These are phyloP conservation scores for Tetradesmus obliquus DNA, from an alignment of 139 green algal species.

Conservation along the genomic window DNA sequence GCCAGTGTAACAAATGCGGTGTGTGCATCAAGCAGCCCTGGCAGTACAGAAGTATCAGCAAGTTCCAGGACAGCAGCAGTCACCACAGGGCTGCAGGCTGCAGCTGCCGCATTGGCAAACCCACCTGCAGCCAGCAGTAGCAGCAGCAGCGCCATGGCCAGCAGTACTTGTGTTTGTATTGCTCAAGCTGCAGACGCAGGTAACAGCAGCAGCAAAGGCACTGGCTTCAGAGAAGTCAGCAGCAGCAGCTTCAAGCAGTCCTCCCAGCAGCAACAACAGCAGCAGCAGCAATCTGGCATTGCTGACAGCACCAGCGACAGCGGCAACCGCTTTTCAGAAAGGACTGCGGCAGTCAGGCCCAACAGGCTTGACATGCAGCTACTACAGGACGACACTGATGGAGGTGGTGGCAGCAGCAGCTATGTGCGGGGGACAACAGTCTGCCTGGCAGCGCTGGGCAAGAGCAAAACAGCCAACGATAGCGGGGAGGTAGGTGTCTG, in stretches of 20 bases:
- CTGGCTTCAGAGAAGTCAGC: neutral
- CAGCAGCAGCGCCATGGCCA: neutral
- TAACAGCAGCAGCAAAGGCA: neutral
- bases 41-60: neutral
- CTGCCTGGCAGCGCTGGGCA: constrained; percentile 12
- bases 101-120: neutral
- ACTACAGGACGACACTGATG: neutral
- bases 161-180: neutral
- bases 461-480: neutral
- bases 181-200: neutral
- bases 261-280: neutral
- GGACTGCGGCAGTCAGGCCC: neutral
- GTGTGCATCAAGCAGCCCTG: neutral
- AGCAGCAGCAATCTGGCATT: constrained; percentile 6
- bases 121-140: neutral
- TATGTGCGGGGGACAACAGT: constrained; percentile 10
- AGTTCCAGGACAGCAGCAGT: neutral
- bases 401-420: neutral
- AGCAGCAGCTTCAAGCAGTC: neutral
- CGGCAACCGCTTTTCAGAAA: neutral
- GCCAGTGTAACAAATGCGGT: neutral
- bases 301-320: neutral
- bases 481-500: neutral
- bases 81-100: neutral
- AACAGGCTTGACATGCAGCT: neutral